These are phyloP conservation scores for Hyaloscypha hepaticicola DNA, from an alignment of 495 filamentous ascomycete genomes.

Conservation along the genomic window DNA sequence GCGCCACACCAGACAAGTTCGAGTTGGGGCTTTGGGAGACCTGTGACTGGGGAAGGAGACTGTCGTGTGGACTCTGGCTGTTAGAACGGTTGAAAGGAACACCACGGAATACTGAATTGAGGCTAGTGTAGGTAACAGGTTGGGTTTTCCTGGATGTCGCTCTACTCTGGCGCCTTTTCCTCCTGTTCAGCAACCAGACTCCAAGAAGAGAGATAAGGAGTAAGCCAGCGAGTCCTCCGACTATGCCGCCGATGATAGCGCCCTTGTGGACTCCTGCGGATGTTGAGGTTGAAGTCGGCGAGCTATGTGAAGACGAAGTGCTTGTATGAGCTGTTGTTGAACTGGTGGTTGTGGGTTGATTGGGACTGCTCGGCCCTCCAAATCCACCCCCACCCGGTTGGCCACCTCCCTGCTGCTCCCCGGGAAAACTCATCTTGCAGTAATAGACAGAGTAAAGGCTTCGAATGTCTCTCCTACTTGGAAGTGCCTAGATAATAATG, in stretches of 20 bases:
- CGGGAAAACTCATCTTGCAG: conserved; percentile 11
- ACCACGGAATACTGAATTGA: conserved; percentile 18
- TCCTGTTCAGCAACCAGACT: conserved; percentile 9
- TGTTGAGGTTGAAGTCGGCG: conserved; percentile 3
- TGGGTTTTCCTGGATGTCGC: not conserved
- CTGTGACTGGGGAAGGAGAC: not conserved
- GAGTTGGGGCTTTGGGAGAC: not conserved
- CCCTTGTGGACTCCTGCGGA: not conserved
- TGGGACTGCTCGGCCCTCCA: conserved; percentile 4
- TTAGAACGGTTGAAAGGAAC: conserved; percentile 16
- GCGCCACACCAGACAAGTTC: not conserved
- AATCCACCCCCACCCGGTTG: conserved; percentile 4
- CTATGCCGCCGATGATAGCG: conserved; percentile 16
- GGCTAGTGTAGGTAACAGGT: conserved; percentile 17
- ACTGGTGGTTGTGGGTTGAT: conserved; percentile 15
- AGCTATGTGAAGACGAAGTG: conserved; percentile 5
- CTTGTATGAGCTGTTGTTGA: not conserved
- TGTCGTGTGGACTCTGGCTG: conserved; percentile 6
- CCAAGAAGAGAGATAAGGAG: conserved; percentile 6
- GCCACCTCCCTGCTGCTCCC: not conserved
- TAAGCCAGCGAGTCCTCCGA: conserved; percentile 13
- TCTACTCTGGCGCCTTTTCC: conserved; percentile 6
- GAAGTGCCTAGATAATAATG: not conserved
- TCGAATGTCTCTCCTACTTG: not conserved
- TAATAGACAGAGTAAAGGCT: not conserved